Base-by-base conservation (phyloP, 1,284 basidiomycete species). In the Mycena citricolor region DNA sequence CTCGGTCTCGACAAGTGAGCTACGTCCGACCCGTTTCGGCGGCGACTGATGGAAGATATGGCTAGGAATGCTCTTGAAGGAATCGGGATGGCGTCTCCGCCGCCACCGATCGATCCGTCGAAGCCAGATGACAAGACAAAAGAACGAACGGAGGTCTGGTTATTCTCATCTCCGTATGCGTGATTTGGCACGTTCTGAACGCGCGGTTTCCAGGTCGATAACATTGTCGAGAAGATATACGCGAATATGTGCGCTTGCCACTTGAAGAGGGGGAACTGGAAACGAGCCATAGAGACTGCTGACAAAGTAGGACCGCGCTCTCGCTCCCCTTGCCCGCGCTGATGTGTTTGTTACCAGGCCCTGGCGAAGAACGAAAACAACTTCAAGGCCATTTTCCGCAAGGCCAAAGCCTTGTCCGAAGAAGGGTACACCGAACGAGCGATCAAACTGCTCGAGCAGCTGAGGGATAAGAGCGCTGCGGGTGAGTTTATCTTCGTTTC, bases 231-330 rank as follows among this genome's bases (percentile, higher is more conserved):
- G 63, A 90, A 86, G 67, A 79, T 90, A 31, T 86, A 90, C 54
- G 76, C 82, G 4, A 90, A 90, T 47, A 85, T 86, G 83, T 77
- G 82, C 4, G 85, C 85, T 4, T 88, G 85, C 55, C 84, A 90
- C 59, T 65, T 90, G 54, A 89, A 86, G 64, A 76, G 76, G 35
- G 66, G 70, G 36, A 90, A 88, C 58, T 90, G 83, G 82, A 76
- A 79, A 57, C 78, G 88, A 10, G 83, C 81, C 1, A 61, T 79
- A 38, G 86, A 90, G 56, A 81, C 84, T 14, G 85, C 87, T 16
- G 79, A 89, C 54, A 84, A 88, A 72, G 86, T 79, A 33, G 16
- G 55, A 37, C 16, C n/a, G 24, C 10, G 29, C 2, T 20, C 26
- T 16, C 17, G 17, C 17, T 13, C 25, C 24, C 14, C 8, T 13